These are phyloP conservation scores for Apophysomyces trapeziformis DNA, from an alignment of 371 early-diverging fungal species.

Conservation along the genomic window DNA sequence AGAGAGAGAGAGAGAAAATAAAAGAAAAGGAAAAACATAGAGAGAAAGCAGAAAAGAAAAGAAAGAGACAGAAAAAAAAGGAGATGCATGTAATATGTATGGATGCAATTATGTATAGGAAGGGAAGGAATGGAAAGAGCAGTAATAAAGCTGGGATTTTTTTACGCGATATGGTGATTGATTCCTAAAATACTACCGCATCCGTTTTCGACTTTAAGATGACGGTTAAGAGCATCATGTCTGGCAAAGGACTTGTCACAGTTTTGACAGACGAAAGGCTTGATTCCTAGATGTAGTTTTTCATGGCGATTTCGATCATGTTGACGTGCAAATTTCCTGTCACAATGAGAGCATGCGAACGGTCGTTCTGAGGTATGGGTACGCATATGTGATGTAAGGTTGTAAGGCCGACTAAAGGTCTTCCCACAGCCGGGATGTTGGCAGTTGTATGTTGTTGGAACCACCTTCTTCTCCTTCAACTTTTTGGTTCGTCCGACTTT, in stretches of 20 bases:
- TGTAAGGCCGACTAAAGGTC: constrained; percentile 73
- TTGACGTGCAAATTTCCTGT: constrained; percentile 56
- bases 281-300: constrained; percentile 59
- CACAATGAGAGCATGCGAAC: constrained; percentile 48
- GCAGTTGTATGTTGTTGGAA: constrained; percentile 13
- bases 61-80: not conserved
- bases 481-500: constrained; percentile 7
- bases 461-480: not conserved
- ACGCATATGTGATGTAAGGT: constrained; percentile 71
- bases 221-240: constrained; percentile 73
- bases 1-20: not conserved
- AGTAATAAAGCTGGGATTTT: not conserved
- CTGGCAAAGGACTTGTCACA: constrained; percentile 64
- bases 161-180: constrained; percentile 2
- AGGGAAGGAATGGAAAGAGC: not conserved
- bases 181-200: constrained; percentile 23
- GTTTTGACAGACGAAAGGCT: constrained; percentile 58
- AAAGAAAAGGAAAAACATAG: not conserved
- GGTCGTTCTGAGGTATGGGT: constrained; percentile 62
- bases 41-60: not conserved
- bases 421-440: constrained; percentile 63
- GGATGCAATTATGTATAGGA: constrained; percentile 7
- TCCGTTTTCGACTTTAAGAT: constrained; percentile 69
- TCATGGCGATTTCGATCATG: constrained; percentile 67
- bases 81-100: not conserved